Evolutionary conservation across 306 rosid species (phyloP).

Genomic region (Cicer yamashitae): DNA sequence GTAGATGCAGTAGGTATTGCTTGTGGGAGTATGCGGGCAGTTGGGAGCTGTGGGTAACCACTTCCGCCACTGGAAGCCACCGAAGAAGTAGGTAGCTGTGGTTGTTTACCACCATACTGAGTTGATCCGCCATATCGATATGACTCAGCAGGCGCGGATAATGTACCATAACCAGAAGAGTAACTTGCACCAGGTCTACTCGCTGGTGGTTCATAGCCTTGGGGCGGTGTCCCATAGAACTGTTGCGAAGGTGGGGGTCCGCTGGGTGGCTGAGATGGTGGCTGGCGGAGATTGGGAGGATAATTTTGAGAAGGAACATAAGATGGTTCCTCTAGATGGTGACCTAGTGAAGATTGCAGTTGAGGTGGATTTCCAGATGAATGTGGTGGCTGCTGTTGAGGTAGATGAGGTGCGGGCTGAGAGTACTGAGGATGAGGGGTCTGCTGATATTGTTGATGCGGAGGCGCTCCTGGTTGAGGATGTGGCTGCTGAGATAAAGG

Average conservation of each 20-base stretch:
- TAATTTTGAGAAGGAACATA: conserved; percentile 71
- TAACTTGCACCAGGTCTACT: conserved; percentile 65
- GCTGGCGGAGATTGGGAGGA: conserved; percentile 66
- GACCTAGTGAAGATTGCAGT: conserved; percentile 63
- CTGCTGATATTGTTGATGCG: conserved; percentile 70
- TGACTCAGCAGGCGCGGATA: conserved; percentile 61
- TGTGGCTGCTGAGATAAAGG: conserved; percentile 63
- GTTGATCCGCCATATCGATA: conserved; percentile 71
- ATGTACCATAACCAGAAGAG: conserved; percentile 69
- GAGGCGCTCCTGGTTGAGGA: conserved; percentile 58
- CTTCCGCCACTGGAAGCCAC: conserved; percentile 63
- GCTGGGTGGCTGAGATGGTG: conserved; percentile 65
- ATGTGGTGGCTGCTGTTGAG: conserved; percentile 66
- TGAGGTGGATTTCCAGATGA: conserved; percentile 60
- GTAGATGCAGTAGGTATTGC: conserved; percentile 77
- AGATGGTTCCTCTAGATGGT: conserved; percentile 76
- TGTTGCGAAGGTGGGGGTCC: conserved; percentile 72
- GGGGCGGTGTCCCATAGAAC: conserved; percentile 62
- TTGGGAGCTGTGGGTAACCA: conserved; percentile 85
- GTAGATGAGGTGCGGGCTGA: conserved; percentile 58
- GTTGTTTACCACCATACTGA: conserved; percentile 68
- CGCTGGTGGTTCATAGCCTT: conserved; percentile 61
- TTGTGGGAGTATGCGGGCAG: conserved; percentile 76
- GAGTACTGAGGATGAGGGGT: conserved; percentile 67
- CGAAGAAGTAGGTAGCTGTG: conserved; percentile 57